Base-by-base conservation (phyloP, 1,284 basidiomycete genomes). In the Stereum hirsutum region DNA sequence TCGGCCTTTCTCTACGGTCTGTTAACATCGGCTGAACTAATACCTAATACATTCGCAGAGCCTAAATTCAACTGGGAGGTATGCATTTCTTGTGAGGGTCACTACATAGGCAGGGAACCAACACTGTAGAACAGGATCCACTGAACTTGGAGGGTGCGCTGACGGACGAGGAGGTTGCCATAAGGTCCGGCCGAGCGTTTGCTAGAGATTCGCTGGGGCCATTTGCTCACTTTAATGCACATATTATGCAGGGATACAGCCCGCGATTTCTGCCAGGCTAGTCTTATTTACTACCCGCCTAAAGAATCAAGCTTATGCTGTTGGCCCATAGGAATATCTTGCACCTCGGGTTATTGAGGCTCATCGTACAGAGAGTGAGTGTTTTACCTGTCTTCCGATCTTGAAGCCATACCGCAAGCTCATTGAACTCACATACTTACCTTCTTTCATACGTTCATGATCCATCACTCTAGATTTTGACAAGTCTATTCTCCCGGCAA, bases 131-230 rank as follows among this genome's bases (percentile, higher is more conserved):
- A 14, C 42, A 89, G 84, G 89, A 93, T 57, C 86, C 89, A 0
- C 63, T 94, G 47, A 77, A 75, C 54, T 57, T 89, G 35, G 81
- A 87, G 47, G 78, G 80, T 0, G 68, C 90, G 34, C 68, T 98
- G 40, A 90, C 89, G 0, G 91, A 94, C 34, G 94, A 97, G 39
- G 94, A 98, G 64, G 71, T 79, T 46, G 88, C 89, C 5, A 87
- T 97, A 55, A 78, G 89, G 91, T 89, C 48, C 40, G 75, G 12
- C 10, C 10, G 44, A 39, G 33, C 42, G 42, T 32, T 34, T 36
- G 40, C 47, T 26, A 37, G n/a, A 27, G 33, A 38, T 15, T 41
- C 27, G 15, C 19, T 36, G 7, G 27, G 20, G 10, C 14, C 36
- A 20, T 50, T 17, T 17, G n/a, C 6, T 6, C 21, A n/a, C 23